A percentile compares a stretch with the other conserved stretches of the same genome.
Evolutionary conservation across 495 filamentous ascomycete genomes (phyloP).

Genomic region (Lasiosphaeriaceae sp.): DNA sequence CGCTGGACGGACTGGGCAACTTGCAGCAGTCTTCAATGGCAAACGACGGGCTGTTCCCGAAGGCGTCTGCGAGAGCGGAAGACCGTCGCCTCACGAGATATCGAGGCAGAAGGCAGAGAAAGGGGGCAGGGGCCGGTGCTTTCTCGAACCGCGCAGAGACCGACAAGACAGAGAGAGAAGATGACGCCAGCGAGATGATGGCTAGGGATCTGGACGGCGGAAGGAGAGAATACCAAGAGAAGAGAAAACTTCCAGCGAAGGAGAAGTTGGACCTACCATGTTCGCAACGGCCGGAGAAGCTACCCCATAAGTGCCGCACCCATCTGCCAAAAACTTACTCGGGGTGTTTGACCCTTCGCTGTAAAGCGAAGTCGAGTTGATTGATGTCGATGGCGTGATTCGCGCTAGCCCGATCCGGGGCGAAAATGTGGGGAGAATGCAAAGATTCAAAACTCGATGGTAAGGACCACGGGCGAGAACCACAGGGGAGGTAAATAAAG

Average conservation of each 20-base stretch:
- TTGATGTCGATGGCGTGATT: constrained; percentile 28
- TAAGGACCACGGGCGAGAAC: neutral
- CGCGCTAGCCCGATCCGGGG: constrained; percentile 15
- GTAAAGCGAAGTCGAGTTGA: constrained; percentile 15
- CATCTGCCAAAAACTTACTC: constrained; percentile 3
- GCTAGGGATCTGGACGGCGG: neutral
- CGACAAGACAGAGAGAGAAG: constrained; percentile 18
- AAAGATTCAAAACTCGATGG: neutral
- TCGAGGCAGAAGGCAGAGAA: constrained; percentile 18
- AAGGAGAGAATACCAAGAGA: neutral
- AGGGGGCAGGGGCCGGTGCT: constrained; percentile 14
- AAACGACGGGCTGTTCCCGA: constrained; percentile 10
- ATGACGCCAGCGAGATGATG: constrained; percentile 22
- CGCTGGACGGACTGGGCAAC: constrained; percentile 2
- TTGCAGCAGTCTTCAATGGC: constrained; percentile 10
- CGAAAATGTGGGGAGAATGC: neutral
- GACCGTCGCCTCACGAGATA: constrained; percentile 14
- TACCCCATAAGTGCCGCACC: neutral
- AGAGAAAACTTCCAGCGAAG: neutral
- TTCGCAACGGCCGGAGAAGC: neutral
- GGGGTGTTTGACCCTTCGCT: constrained; percentile 11
- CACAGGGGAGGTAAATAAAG: neutral
- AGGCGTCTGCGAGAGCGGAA: constrained; percentile 16
- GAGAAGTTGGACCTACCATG: neutral
- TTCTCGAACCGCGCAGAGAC: constrained; percentile 23